phyloP scores from a whole-genome alignment of 2,329 filamentous ascomycete genomes.

The Calonectria multiphialidica region DNA sequence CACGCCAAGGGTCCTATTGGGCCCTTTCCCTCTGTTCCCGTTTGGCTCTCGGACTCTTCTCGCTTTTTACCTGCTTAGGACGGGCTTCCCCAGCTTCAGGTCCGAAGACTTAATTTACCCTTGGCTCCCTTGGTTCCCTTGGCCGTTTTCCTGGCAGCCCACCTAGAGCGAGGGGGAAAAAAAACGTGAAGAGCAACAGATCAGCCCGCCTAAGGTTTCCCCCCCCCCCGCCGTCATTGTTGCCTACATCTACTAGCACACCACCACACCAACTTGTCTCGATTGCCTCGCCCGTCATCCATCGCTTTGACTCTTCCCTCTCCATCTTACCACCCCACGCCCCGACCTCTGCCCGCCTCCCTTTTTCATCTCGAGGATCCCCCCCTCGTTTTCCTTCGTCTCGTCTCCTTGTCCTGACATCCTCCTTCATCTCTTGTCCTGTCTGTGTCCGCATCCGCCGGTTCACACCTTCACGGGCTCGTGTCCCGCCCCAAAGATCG shows the following conservation, averaged over 20 bases:
- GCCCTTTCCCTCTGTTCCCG: constrained; percentile 6
- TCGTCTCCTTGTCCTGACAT: neutral
- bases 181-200: neutral
- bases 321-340: constrained; percentile 4
- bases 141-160: neutral
- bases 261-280: constrained; percentile 29
- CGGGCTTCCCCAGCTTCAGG: constrained; percentile 8
- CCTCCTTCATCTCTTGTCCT: neutral
- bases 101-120: neutral
- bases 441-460: neutral
- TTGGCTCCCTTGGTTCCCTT: neutral
- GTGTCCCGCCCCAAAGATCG: constrained; percentile 9
- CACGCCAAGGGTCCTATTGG: neutral
- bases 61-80: constrained; percentile 2
- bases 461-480: constrained; percentile 5
- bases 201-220: constrained; percentile 5
- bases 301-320: neutral
- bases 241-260: constrained; percentile 14
- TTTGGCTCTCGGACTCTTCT: constrained; percentile 16
- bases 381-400: neutral
- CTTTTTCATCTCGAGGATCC: neutral
- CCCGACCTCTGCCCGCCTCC: neutral
- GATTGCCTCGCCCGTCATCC: constrained; percentile 8
- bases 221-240: constrained; percentile 2
- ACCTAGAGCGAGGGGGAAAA: neutral